Base-by-base conservation (phyloP, 768 basidiomycete species). In the Kwoniella sp. region DNA sequence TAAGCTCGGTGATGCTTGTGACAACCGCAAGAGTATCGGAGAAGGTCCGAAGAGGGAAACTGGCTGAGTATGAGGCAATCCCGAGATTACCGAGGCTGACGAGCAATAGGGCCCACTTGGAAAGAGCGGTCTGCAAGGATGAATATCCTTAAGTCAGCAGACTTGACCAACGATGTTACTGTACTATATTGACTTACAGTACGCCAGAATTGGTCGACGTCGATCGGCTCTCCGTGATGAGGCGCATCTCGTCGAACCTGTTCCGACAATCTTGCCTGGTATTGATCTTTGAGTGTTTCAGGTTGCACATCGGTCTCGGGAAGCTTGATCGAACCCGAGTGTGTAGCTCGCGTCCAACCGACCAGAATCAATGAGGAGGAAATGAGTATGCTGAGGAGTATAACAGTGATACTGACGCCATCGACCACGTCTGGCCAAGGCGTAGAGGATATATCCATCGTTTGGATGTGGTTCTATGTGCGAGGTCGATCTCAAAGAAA, bases 181-280 rank as follows among this genome's bases (percentile, higher is more conserved):
- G 22, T 17, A 8, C 40, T 29, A 21, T 44, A 8, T 3, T n/a
- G n/a, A 64, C 70, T 64, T 29, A 72, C 71, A 2, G 17, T 69
- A 0, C 21, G 30, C 68, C 68, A 69, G 26, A 72, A 72, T 21
- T 17, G 25, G 5, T 25, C 33, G 22, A 63, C 52, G 17, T 68
- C 50, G 5, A 69, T 58, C 12, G 63, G 63, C 12, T 67, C 65
- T 2, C 71, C 71, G 27, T 72, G 60, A 10, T 59, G 37, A 40
- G 52, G 17, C n/a, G 48, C 21, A 30, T 48, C 40, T 17, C 12
- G 25, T 0, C 30, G 22, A 17, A 60, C 59, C 26, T 53, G 50
- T 15, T 53, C 36, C 9, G 22, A 36, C 27, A 60, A 25, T 15
- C 19, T 53, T 13, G 24, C 30, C 8, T 30, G 40, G 22, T 51